Percentiles rank a stretch among this genome's conserved stretches.
Evolutionary conservation across 768 basidiomycete genomes (phyloP).

Genomic region (Hericium coralloides): DNA sequence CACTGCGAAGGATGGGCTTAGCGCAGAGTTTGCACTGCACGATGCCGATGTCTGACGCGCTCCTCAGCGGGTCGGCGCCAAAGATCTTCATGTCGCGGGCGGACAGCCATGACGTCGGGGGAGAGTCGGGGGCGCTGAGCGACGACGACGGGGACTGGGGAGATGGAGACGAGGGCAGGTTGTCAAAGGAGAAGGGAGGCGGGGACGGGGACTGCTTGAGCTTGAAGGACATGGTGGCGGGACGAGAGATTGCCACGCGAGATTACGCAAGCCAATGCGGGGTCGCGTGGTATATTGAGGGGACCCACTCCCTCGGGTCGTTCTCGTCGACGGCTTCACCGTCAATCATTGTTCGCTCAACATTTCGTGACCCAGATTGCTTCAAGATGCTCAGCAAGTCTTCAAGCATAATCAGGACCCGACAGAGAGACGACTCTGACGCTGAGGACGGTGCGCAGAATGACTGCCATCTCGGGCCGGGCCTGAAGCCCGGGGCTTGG

Average conservation of each 20-base stretch:
- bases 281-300: too few relatives aligned
- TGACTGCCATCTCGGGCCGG: too few relatives aligned
- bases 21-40: constrained; percentile 75
- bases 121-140: constrained; percentile 42
- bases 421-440: too few relatives aligned
- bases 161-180: constrained; percentile 21
- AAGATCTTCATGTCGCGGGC: constrained; percentile 86
- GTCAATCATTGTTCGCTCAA: background rate
- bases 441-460: too few relatives aligned
- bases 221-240: constrained; percentile 29
- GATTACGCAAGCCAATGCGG: too few relatives aligned
- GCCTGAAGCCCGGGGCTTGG: too few relatives aligned
- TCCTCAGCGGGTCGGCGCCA: constrained; percentile 60
- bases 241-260: too few relatives aligned
- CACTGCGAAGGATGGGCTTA: constrained; percentile 74
- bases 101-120: constrained; percentile 79
- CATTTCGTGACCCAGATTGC: too few relatives aligned
- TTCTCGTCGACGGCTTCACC: background rate
- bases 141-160: constrained; percentile 27
- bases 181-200: constrained; percentile 57
- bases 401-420: too few relatives aligned
- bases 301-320: too few relatives aligned
- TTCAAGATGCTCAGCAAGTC: too few relatives aligned
- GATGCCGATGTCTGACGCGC: constrained; percentile 47
- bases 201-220: constrained; percentile 29